Evolutionary conservation across 192 early-diverging fungal genomes (phyloP), one percentile per base, ranked within the genome.

Genomic region (Powellomyces hirtus): DNA sequence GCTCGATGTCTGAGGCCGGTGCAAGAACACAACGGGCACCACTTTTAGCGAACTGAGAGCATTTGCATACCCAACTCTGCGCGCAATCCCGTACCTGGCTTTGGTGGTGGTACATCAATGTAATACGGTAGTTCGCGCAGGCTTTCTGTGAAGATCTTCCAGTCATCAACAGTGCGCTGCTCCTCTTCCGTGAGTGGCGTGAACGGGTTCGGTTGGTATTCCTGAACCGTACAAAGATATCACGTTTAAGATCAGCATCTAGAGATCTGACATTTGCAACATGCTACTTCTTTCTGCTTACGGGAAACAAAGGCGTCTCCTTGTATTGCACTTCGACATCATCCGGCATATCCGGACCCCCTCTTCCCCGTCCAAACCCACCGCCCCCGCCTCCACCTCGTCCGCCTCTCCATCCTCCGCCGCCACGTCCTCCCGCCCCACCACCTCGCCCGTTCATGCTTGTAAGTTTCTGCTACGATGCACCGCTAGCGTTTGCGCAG

Each of bases 91-190:
- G 3, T 20, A 63, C 62, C 64, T 49, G 56, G 67, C 37, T 69
- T 69, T 44, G 67, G 67, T 22, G 67, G 56, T 24, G 67, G 58
- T 10, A 69, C 35, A 27, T 69, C 67, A 8, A 69, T 34, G 45
- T 60, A 69, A 31, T 69, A 69, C 34, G 67, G 57, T 10, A 61
- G n/a, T 4, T 69, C 67, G 31, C 42, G 24, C 7, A 59, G 13
- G 10, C 20, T 69, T 13, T 69, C 58, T 24, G 33, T 37, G 38
- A 46, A 69, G 7, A 20, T 4, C 6, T 69, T 59, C 38, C 44
- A 30, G n/a, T 34, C 55, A 14, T 69, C 57, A 4, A 60, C 38
- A 1, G 51, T 11, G 13, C 49, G 38, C 20, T 69, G 35, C 38
- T 69, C 67, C 40, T 37, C 38, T 10, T 20, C 2, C 4, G 58